A percentile compares a stretch with the other conserved stretches of the same genome.
These are phyloP conservation scores for Mycena galericulata DNA, from an alignment of 768 basidiomycete species.

Conservation along the genomic window DNA sequence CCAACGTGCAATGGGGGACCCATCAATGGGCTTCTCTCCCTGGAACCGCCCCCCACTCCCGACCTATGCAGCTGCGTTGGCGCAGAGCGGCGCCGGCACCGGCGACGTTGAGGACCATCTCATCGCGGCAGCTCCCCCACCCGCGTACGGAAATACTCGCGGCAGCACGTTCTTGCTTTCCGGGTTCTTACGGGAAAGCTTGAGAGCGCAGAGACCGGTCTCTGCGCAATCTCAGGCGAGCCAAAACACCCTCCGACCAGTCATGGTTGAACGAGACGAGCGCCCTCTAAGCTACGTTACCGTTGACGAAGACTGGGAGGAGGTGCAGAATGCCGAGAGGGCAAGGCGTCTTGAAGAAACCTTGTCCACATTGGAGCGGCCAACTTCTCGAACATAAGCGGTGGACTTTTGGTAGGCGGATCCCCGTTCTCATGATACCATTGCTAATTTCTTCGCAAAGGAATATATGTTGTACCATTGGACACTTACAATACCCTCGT, in stretches of 20 bases:
- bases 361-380: constrained; percentile 58
- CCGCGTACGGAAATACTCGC: constrained; percentile 81
- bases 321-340: constrained; percentile 62
- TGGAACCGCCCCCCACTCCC: constrained; percentile 81
- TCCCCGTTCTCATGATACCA: neutral
- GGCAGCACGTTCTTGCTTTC: constrained; percentile 73
- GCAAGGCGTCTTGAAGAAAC: constrained; percentile 68
- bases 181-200: constrained; percentile 61
- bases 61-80: constrained; percentile 78
- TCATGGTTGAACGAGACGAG: constrained; percentile 41
- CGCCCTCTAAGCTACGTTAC: constrained; percentile 69
- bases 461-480: constrained; percentile 17
- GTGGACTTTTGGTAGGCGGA: neutral
- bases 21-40: constrained; percentile 63
- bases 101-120: constrained; percentile 81
- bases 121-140: constrained; percentile 77
- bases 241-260: constrained; percentile 18
- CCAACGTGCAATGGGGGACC: constrained; percentile 38
- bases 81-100: constrained; percentile 75
- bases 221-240: constrained; percentile 51
- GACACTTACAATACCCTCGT: constrained; percentile 13
- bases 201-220: constrained; percentile 61
- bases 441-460: neutral
- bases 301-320: constrained; percentile 69
- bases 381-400: constrained; percentile 22